phyloP scores from a whole-genome alignment of 2,329 filamentous ascomycete genomes.

The Graphiopsis chlorocephala region DNA sequence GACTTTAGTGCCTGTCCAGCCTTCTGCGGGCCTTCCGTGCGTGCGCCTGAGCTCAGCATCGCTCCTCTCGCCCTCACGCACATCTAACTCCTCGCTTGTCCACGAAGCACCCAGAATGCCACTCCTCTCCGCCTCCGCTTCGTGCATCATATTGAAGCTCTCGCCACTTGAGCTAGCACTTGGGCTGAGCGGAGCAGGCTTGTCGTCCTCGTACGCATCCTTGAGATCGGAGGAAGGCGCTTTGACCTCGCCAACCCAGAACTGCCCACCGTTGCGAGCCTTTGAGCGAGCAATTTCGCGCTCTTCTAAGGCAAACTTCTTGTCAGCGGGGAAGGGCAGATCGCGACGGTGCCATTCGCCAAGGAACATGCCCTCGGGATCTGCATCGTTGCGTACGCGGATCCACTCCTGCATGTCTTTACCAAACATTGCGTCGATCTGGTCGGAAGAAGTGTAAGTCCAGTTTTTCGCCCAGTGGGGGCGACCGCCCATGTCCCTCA shows the following conservation, averaged over 20 bases:
- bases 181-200: conserved; percentile 18
- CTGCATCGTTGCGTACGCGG: conserved; percentile 64
- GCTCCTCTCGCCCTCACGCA: conserved; percentile 22
- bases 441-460: conserved; percentile 53
- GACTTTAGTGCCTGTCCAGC: conserved; percentile 32
- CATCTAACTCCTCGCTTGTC: conserved; percentile 24
- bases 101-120: conserved; percentile 23
- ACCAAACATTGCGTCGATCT: conserved; percentile 68
- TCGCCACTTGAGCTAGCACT: conserved; percentile 33
- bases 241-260: conserved; percentile 35
- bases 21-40: conserved; percentile 26
- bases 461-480: conserved; percentile 97
- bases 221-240: not conserved
- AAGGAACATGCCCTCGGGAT: conserved; percentile 82
- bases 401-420: conserved; percentile 65
- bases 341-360: conserved; percentile 83
- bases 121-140: conserved; percentile 42
- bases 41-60: conserved; percentile 26
- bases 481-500: conserved; percentile 76
- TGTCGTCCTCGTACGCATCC: conserved; percentile 6
- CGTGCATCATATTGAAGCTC: conserved; percentile 48
- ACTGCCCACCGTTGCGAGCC: conserved; percentile 44
- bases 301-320: conserved; percentile 42
- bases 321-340: conserved; percentile 47
- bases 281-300: conserved; percentile 35